Base-by-base conservation (phyloP, 2,329 filamentous ascomycete species). In the Aspergillus brasiliensis region DNA sequence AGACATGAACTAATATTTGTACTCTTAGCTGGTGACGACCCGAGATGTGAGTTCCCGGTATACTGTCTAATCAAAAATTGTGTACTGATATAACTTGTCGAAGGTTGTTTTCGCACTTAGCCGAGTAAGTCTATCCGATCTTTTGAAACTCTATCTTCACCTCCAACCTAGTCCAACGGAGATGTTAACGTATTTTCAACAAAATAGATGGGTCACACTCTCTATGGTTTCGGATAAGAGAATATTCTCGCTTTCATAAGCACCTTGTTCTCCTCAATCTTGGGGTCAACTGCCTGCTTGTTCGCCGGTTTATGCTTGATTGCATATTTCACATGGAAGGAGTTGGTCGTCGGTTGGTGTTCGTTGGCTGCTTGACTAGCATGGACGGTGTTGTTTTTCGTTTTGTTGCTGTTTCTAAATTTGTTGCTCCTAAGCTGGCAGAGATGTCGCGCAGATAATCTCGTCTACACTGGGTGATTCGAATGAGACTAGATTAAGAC, bases 81-180 rank as follows among this genome's bases (percentile, higher is more conserved):
- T 34, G 5, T 15, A 34, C 31, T 34, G 31, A 34, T 11, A 34
- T 34, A 34, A 34, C 10, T 8, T 2, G 8, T 31, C 21, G 25
- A 19, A 68, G 66, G 61, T 68, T 2, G 48, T 62, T 0, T 67
- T 59, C 37, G 66, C 64, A 0, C 5, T 68, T 6, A 58, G 61
- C 0, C 21, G 62, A 5, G 65, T 67, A 54, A 51, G 62, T 59
- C 23, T 1, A 28, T 28, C 15, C n/a, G 8, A 6, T 34, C 13
- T 27, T 8, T n/a, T 2, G 8, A 19, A 23, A n/a, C n/a, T 23
- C 10, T 8, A 10, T 3, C 8, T 7, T 10, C 47, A 13, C n/a
- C 19, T 28, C 10, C 15, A 8, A n/a, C 17, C 8, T 34, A 3
- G 2, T 11, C 38, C 38, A 17, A 56, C 15, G 3, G 3, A 38